Evolutionary conservation across 2,329 filamentous ascomycete genomes (phyloP).

Genomic region (Cadophora gregata): DNA sequence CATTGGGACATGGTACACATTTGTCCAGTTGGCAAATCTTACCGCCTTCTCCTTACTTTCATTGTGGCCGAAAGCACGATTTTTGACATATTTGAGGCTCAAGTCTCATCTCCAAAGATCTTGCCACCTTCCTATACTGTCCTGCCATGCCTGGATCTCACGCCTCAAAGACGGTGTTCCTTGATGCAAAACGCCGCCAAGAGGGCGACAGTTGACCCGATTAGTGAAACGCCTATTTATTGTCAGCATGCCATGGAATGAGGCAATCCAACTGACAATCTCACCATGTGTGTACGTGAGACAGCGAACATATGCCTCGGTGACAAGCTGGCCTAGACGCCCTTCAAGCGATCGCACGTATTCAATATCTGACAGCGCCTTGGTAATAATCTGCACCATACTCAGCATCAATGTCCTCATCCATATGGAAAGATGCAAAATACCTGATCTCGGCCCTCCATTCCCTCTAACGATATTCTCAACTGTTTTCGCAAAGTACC

Average conservation of each 20-base stretch:
- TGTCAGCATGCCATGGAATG: background rate
- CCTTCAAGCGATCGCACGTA: constrained; percentile 29
- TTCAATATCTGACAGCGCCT: constrained; percentile 29
- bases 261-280: constrained; percentile 24
- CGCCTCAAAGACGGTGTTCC: constrained; percentile 19
- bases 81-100: background rate
- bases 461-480: constrained; percentile 27
- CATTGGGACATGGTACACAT: background rate
- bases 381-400: constrained; percentile 27
- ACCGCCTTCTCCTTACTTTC: background rate
- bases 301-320: constrained; percentile 33
- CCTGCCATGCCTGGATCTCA: background rate
- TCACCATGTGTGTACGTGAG: constrained; percentile 40
- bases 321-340: constrained; percentile 29
- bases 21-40: background rate
- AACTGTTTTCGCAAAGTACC: constrained; percentile 30
- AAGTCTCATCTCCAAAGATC: background rate
- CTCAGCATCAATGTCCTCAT: background rate
- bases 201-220: constrained; percentile 20
- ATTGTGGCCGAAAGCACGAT: background rate
- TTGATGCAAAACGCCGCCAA: constrained; percentile 24
- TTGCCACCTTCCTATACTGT: background rate
- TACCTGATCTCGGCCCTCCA: constrained; percentile 18
- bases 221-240: constrained; percentile 21
- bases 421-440: background rate